A percentile compares a stretch with the other conserved stretches of the same genome.
Evolutionary conservation across 305 asterid species (phyloP).

Genomic region (Nicotiana rustica): DNA sequence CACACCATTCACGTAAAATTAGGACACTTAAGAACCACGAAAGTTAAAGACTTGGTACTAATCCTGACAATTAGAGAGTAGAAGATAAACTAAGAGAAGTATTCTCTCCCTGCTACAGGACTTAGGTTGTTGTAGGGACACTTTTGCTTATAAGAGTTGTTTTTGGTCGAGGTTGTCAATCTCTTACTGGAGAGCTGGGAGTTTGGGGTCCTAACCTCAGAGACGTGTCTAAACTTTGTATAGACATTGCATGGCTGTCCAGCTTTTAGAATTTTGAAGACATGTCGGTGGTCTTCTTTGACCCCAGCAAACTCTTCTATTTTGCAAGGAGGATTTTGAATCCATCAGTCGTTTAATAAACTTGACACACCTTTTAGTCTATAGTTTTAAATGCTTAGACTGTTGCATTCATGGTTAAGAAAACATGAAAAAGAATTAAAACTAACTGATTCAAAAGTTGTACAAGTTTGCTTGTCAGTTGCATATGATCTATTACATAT

Average conservation of each 20-base stretch:
- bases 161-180: background rate
- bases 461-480: constrained; percentile 22
- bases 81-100: constrained; percentile 8
- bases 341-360: background rate
- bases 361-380: constrained; percentile 10
- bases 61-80: background rate
- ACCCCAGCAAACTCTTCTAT: constrained; percentile 23
- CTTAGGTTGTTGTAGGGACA: background rate
- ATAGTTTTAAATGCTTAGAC: background rate
- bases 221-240: constrained; percentile 4
- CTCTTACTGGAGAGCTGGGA: background rate
- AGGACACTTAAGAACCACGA: background rate
- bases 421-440: background rate
- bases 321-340: constrained; percentile 12
- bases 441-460: constrained; percentile 24
- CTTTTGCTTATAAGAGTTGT: background rate
- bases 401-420: constrained; percentile 30
- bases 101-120: constrained; percentile 12
- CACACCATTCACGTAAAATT: background rate
- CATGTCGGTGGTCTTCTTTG: background rate
- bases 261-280: constrained; percentile 2
- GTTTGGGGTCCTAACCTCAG: background rate
- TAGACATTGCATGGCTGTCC: constrained; percentile 14
- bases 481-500: constrained; percentile 30
- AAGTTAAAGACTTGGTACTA: background rate